Percentiles rank a stretch among this genome's conserved stretches.
Evolutionary conservation across 2,329 filamentous ascomycete species (phyloP).

Genomic region (Scedosporium minutisporum): DNA sequence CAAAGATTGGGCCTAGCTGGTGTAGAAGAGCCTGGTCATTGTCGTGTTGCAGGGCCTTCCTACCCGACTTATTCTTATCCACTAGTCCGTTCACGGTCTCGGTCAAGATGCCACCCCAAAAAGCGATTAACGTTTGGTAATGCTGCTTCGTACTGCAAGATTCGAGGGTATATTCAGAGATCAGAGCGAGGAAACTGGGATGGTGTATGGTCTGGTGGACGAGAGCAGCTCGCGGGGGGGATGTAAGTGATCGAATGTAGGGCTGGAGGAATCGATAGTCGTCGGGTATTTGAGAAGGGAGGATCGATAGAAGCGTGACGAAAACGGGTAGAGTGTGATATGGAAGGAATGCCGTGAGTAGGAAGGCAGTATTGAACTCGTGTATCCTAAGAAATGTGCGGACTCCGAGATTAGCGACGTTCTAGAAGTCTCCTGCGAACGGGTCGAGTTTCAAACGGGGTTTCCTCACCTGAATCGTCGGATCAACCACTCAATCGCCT

Average conservation of each 20-base stretch:
- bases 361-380: slow-evolving; percentile 71
- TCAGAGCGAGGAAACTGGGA: slow-evolving; percentile 59
- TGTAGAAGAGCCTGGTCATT: slow-evolving; percentile 72
- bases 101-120: slow-evolving; percentile 83
- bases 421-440: neutral
- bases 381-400: slow-evolving; percentile 54
- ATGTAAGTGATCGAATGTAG: slow-evolving; percentile 68
- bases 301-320: slow-evolving; percentile 73
- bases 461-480: slow-evolving; percentile 68
- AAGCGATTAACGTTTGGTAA: slow-evolving; percentile 69
- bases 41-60: slow-evolving; percentile 65
- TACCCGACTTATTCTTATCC: slow-evolving; percentile 66
- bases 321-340: slow-evolving; percentile 86
- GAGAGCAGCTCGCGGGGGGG: slow-evolving; percentile 69
- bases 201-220: slow-evolving; percentile 78
- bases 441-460: no score
- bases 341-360: slow-evolving; percentile 81
- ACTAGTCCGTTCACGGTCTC: slow-evolving; percentile 79
- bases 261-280: slow-evolving; percentile 79
- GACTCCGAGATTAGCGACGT: slow-evolving; percentile 4
- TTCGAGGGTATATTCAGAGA: slow-evolving; percentile 72
- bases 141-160: slow-evolving; percentile 63
- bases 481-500: slow-evolving; percentile 90
- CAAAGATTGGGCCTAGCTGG: slow-evolving; percentile 57
- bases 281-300: slow-evolving; percentile 64